Evolutionary conservation across 2,329 filamentous ascomycete species (phyloP), one percentile per base, ranked within the genome.

Genomic region (Neofusicoccum ribis): DNA sequence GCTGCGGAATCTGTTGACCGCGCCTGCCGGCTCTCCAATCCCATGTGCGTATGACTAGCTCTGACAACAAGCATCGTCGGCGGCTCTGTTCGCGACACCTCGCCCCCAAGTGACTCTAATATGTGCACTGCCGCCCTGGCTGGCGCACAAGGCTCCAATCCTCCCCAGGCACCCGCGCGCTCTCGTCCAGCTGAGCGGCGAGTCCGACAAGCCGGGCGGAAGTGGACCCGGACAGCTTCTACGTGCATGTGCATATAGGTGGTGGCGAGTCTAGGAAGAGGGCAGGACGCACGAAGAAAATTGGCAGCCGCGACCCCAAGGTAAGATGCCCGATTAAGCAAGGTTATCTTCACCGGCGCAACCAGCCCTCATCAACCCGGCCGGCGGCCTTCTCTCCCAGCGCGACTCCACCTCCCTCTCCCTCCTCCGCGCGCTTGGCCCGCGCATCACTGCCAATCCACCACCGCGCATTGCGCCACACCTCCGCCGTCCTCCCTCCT

Each of bases 301-400:
- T 43, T 41, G 54, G 51, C 51, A 56, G 37, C 52, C 52, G 52
- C 39, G 39, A 58, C 39, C 39, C 20, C 23, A 15, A 58, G 52
- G 56, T 60, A 60, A 60, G 56, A 60, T 60, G 56, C 56, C 56
- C 56, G 43, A 60, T 47, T 60, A 31, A 47, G 56, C 56, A 47
- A 37, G 39, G 14, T 31, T 34, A n/a, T 58, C 52, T 58, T 58
- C 52, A 31, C 37, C 39, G 34, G 50, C 51, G 36, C 52, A 44
- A 56, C 52, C 52, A 20, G 51, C 37, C 39, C 37, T 56, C 37
- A 8, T 27, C 37, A 9, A n/a, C 36, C 37, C 17, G 36, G 51
- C 41, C 37, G 41, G 36, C 36, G 31, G 34, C 23, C 39, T 12
- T 17, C 41, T 44, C 58, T 12, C 7, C 59, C 37, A 41, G 31